Conservation (phyloP, 768 basidiomycete species). For the Pluteus cervinus region DNA sequence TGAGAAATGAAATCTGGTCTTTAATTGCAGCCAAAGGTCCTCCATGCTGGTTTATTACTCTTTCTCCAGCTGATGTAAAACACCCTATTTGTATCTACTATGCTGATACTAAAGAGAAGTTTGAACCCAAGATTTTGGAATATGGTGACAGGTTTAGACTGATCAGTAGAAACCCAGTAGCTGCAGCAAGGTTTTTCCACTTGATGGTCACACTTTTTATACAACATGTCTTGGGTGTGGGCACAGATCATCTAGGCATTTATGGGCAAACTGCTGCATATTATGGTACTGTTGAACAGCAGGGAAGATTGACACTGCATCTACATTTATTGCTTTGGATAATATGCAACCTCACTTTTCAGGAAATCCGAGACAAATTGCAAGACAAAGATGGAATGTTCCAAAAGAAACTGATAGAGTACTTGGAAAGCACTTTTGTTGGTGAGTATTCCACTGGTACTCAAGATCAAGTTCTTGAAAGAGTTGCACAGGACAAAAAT, state of each 20-base stretch:
- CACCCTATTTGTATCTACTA: conserved; percentile 30
- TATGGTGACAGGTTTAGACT: conserved; percentile 4
- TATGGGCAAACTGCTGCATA: conserved; percentile 24
- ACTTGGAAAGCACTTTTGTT: conserved; percentile 22
- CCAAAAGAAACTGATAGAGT: conserved; percentile 18
- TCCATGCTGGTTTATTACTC: conserved; percentile 30
- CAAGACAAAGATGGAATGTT: conserved; percentile 18
- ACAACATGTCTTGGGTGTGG: conserved; percentile 19
- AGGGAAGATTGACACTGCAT: conserved; percentile 30
- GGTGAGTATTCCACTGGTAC: conserved; percentile 24
- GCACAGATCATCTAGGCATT: conserved; percentile 13
- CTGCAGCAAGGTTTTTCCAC: conserved; percentile 26
- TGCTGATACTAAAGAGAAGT: conserved; percentile 18
- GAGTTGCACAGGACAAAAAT: background rate
- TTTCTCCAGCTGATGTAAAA: conserved; percentile 24
- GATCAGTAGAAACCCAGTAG: conserved; percentile 18
- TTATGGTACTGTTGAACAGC: conserved; percentile 35
- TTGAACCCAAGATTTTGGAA: conserved; percentile 10
- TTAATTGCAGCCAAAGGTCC: conserved; percentile 19
- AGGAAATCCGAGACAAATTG: conserved; percentile 22
- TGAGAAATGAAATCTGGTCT: conserved; percentile 17
- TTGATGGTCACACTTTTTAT: conserved; percentile 23
- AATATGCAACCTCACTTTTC: conserved; percentile 15
- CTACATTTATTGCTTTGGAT: conserved; percentile 32
- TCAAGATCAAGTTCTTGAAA: conserved; percentile 9